A percentile compares a stretch with the other conserved stretches of the same genome.
Conservation (phyloP, 2,329 filamentous ascomycete species). For the Fusarium pilosicola region DNA sequence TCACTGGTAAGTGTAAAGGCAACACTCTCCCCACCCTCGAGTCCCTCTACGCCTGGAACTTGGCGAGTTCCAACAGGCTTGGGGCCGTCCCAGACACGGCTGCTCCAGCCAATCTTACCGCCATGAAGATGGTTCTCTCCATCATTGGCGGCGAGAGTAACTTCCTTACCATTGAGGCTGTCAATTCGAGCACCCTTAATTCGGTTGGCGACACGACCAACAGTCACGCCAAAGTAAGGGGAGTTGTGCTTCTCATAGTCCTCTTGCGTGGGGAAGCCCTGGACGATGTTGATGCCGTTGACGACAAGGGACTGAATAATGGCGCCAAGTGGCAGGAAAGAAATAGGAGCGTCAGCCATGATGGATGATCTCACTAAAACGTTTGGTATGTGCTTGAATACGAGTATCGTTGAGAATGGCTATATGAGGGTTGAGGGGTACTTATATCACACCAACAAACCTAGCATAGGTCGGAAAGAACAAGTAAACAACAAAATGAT, state of each 20-base stretch:
- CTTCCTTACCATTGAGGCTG: slow-evolving; percentile 75
- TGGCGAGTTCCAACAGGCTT: slow-evolving; percentile 62
- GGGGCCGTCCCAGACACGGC: slow-evolving; percentile 80
- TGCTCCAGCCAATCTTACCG: slow-evolving; percentile 81
- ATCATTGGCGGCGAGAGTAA: slow-evolving; percentile 79
- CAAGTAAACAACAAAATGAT: background rate
- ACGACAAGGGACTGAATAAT: slow-evolving; percentile 85
- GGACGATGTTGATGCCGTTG: slow-evolving; percentile 85
- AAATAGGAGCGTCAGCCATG: slow-evolving; percentile 63
- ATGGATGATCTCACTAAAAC: slow-evolving; percentile 13
- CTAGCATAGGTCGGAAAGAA: background rate
- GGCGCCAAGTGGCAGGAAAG: slow-evolving; percentile 79
- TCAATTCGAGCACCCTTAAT: slow-evolving; percentile 77
- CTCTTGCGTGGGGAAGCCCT: slow-evolving; percentile 80
- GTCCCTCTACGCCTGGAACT: slow-evolving; percentile 61
- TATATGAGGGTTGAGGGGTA: slow-evolving; percentile 1
- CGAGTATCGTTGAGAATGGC: slow-evolving; percentile 7
- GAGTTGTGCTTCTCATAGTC: slow-evolving; percentile 80
- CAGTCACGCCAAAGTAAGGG: slow-evolving; percentile 91
- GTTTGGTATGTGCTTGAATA: background rate
- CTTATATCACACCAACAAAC: slow-evolving; percentile 15
- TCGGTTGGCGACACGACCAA: slow-evolving; percentile 86
- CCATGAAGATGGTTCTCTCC: slow-evolving; percentile 81
- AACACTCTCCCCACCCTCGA: slow-evolving; percentile 72
- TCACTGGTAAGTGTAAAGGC: slow-evolving; percentile 73